Evolutionary conservation across 192 early-diverging fungal genomes (phyloP), one percentile per base, ranked within the genome.

Genomic region (Gamsiella multidivaricata): DNA sequence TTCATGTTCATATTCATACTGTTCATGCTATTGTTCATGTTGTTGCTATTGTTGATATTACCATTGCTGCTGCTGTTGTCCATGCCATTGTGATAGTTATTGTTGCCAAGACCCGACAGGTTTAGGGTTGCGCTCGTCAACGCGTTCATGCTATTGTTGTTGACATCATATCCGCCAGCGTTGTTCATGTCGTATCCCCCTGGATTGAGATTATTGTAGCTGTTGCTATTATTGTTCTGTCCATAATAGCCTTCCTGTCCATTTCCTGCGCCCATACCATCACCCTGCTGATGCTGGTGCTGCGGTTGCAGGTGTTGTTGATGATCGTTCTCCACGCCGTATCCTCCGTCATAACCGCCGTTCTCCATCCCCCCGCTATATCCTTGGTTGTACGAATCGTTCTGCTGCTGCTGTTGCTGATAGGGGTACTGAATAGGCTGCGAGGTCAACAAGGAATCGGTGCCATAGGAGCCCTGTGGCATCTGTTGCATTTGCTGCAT

Each of bases 101-200:
- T 45, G 54, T 46, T 58, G 41, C 69, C 59, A n/a, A 54, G 52
- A 25, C 52, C 60, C 11, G 69, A 23, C 18, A 70, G 39, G 14
- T 62, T 33, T 2, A 62, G 32, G 25, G 31, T 17, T n/a, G 37
- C 58, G n/a, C 69, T 70, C 28, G 58, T 62, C 23, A 62, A 37
- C 9, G 29, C 47, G 34, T 32, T n/a, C n/a, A n/a, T 54, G 12
- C 25, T 37, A 39, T 14, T 70, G 41, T 61, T 61, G 37, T 29
- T 29, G 20, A 41, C n/a, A 20, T 47, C 36, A 5, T 65, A 54
- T 32, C 57, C 37, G 20, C 25, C 22, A 9, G 18, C 26, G 26
- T 31, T 29, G 14, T 37, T 33, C n/a, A n/a, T n/a, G n/a, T n/a
- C n/a, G n/a, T n/a, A n/a, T n/a, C n/a, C n/a, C n/a, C n/a, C n/a